Percentiles rank a stretch among this genome's conserved stretches.
These are phyloP conservation scores for Trichoderma arundinaceum DNA, from an alignment of 2,329 filamentous ascomycete species.

Conservation along the genomic window DNA sequence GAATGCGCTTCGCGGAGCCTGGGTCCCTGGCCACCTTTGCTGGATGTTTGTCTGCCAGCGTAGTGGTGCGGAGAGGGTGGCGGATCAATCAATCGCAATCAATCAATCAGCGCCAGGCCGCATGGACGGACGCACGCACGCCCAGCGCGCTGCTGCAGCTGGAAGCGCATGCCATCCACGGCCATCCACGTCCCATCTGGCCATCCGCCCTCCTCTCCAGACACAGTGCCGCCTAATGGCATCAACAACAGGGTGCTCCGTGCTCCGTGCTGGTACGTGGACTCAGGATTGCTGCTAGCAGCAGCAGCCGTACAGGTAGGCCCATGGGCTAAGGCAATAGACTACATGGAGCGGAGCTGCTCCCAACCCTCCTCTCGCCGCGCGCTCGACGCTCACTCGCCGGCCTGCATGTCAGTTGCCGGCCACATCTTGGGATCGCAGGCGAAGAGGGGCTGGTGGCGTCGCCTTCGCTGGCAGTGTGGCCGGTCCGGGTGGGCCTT, in stretches of 20 bases:
- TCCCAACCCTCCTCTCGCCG: too few species aligned
- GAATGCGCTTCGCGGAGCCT: slow-evolving; percentile 32
- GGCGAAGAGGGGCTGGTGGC: slow-evolving; percentile 31
- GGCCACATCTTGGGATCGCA: slow-evolving; percentile 33
- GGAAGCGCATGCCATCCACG: slow-evolving; percentile 31
- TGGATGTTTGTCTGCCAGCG: slow-evolving; percentile 30
- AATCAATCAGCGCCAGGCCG: slow-evolving; percentile 30
- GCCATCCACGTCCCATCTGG: slow-evolving; percentile 27
- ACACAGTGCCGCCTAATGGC: too few species aligned
- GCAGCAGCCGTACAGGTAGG: neutral
- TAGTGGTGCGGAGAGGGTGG: slow-evolving; percentile 32
- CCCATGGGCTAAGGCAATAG: slow-evolving; percentile 4
- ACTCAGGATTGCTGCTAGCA: neutral
- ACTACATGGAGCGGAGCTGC: neutral
- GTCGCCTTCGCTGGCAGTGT: slow-evolving; percentile 31
- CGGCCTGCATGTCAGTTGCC: slow-evolving; percentile 34
- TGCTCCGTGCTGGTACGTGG: too few species aligned
- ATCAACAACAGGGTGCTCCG: too few species aligned
- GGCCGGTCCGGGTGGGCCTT: slow-evolving; percentile 26
- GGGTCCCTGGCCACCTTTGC: slow-evolving; percentile 18
- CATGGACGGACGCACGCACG: slow-evolving; percentile 26
- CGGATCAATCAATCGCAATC: slow-evolving; percentile 31
- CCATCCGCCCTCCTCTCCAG: neutral
- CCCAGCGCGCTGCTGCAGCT: slow-evolving; percentile 30
- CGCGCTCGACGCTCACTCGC: slow-evolving; percentile 15